Evolutionary conservation across 176 grass and related monocot genomes (phyloP).

Genomic region (Otatea glauca): DNA sequence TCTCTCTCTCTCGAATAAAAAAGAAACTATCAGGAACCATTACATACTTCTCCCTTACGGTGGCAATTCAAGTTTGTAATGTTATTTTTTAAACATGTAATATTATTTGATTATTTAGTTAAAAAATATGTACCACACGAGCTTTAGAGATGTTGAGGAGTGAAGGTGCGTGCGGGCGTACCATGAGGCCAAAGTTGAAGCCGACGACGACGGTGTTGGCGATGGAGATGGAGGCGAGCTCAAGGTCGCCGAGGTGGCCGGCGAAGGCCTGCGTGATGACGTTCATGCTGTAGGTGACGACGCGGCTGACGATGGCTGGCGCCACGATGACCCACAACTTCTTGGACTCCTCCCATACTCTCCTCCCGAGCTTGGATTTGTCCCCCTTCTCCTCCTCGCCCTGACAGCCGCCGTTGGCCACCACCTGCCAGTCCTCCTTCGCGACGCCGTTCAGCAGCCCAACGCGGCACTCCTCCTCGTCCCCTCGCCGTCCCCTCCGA

Average conservation of each 20-base stretch:
- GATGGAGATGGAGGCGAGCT: slow-evolving; percentile 93
- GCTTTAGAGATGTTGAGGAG: too few species aligned
- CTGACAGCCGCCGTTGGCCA: background rate
- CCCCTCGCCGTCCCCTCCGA: background rate
- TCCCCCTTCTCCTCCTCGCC: slow-evolving; percentile 19
- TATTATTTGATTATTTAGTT: too few species aligned
- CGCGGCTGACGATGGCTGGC: slow-evolving; percentile 90
- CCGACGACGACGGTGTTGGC: slow-evolving; percentile 92
- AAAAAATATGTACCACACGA: too few species aligned
- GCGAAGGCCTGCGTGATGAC: slow-evolving; percentile 98
- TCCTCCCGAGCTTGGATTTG: slow-evolving; percentile 30
- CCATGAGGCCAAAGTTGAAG: slow-evolving; percentile 95
- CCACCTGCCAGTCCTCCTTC: slow-evolving; percentile 45
- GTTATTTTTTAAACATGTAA: too few species aligned
- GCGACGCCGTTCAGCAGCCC: slow-evolving; percentile 33
- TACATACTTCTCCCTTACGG: too few species aligned
- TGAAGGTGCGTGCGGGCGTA: slow-evolving; percentile 11
- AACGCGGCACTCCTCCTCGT: slow-evolving; percentile 35
- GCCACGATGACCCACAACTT: slow-evolving; percentile 88
- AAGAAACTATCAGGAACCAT: too few species aligned
- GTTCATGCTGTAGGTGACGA: slow-evolving; percentile 93
- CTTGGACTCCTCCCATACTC: slow-evolving; percentile 71
- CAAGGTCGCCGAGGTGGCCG: slow-evolving; percentile 92
- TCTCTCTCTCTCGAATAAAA: too few species aligned
- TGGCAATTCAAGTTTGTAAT: too few species aligned